Conservation (phyloP, 805 yeast species). For the Candida incommunis region DNA sequence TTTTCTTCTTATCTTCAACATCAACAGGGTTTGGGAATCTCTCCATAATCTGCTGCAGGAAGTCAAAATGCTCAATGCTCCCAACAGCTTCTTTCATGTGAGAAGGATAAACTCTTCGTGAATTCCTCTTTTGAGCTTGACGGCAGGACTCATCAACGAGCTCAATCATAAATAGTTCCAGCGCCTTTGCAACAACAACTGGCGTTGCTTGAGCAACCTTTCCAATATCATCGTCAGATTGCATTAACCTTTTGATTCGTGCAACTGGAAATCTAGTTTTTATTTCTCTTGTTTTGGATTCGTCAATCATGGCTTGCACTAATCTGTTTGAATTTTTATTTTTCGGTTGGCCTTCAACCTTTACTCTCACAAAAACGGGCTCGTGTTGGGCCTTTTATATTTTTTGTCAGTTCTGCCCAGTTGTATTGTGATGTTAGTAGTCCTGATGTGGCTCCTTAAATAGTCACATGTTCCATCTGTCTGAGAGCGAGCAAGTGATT, state of each 20-base stretch:
- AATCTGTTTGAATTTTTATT: too few species aligned
- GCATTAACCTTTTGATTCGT: constrained; percentile 91
- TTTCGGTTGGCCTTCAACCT: not conserved
- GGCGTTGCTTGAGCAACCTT: constrained; percentile 99
- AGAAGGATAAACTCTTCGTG: constrained; percentile 67
- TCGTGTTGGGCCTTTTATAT: not conserved
- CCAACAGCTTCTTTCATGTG: constrained; percentile 75
- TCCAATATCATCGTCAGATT: constrained; percentile 95
- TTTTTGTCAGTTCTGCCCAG: too few species aligned
- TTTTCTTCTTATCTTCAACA: constrained; percentile 10
- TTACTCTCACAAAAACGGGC: not conserved
- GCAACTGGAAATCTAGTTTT: constrained; percentile 42
- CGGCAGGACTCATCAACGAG: constrained; percentile 72
- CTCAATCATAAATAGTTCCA: constrained; percentile 82
- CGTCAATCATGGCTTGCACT: too few species aligned
- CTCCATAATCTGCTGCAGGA: constrained; percentile 61
- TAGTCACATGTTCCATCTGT: too few species aligned
- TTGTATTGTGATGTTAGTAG: too few species aligned
- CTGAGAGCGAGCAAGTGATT: too few species aligned
- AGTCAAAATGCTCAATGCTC: constrained; percentile 84
- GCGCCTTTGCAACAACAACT: constrained; percentile 89
- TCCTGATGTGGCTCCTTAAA: too few species aligned
- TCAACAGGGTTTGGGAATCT: constrained; percentile 38
- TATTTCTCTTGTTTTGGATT: constrained; percentile 19
- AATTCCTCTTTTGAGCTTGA: constrained; percentile 62